Evolutionary conservation across 2,329 filamentous ascomycete genomes (phyloP).

Genomic region (Phialophora verrucosa): DNA sequence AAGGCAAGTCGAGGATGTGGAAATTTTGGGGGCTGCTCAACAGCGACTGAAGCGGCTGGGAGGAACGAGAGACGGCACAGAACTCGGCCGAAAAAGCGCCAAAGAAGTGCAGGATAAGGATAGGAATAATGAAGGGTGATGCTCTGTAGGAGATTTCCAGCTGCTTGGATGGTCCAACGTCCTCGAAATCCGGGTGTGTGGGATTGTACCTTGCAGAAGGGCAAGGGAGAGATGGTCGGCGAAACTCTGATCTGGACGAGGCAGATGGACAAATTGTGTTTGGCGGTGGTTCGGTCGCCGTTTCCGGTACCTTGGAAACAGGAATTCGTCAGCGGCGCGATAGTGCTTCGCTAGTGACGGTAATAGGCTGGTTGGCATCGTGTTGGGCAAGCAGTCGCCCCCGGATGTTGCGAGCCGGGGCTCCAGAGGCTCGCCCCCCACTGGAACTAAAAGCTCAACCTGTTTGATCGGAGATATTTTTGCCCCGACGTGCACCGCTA

Average conservation of each 20-base stretch:
- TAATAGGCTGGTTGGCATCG: background rate
- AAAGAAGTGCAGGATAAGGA: background rate
- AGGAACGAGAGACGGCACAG: background rate
- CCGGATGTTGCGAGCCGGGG: background rate
- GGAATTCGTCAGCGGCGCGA: slow-evolving; percentile 1
- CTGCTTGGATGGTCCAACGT: background rate
- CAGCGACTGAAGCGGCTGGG: background rate
- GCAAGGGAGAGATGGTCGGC: background rate
- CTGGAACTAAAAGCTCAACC: background rate
- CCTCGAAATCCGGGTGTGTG: background rate
- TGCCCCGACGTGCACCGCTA: background rate
- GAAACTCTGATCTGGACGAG: background rate
- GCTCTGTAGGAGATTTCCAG: background rate
- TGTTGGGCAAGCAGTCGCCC: background rate
- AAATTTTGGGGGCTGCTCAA: background rate
- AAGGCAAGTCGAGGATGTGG: background rate
- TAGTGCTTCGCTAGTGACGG: slow-evolving; percentile 5
- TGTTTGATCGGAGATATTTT: background rate
- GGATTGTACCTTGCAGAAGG: background rate
- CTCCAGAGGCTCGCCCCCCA: background rate
- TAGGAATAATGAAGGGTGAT: background rate
- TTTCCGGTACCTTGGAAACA: background rate
- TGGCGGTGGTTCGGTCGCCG: slow-evolving; percentile 9
- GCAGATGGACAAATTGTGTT: slow-evolving; percentile 5
- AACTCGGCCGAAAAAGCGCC: background rate